Evolutionary conservation across 352 stramenopile species (phyloP), one percentile per base, ranked within the genome.

Genomic region (Globisporangium mamillatum): DNA sequence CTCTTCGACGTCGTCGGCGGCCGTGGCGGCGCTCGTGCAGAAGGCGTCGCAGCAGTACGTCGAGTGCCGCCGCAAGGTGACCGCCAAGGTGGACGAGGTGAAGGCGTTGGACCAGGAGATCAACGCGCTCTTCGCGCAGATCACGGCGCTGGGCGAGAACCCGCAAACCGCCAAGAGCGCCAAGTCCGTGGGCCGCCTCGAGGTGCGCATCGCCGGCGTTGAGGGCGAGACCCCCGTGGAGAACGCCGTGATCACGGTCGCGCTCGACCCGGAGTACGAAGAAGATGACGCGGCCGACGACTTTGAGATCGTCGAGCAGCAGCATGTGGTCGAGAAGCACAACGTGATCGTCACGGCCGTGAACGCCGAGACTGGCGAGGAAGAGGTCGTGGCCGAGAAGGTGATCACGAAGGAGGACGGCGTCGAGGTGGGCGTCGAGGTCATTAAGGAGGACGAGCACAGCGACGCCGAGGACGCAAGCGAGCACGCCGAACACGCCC

Each of bases 21-120:
- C 79, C 56, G 82, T 86, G 64, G 76, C 82, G n/a, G 76, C 79
- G 69, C 81, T 90, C 72, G 75, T 91, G 67, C 82, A 95, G 72
- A 83, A 89, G 55, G 79, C 83, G 54, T 94, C 86, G 52, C 82
- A 92, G 72, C 78, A 94, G 67, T 95, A 95, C 73, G 74, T 95
- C 61, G 78, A 89, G 65, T 92, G 88, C 71, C 86, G 87, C 60
- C 88, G 88, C 64, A 86, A 78, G 55, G 82, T 95, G 27, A 88
- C 87, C 46, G 76, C 81, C 68, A 93, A 94, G 75, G 80, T 90
- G 60, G 87, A 95, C 36, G 78, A 92, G 67, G 79, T 92, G 60
- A 91, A 92, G 73, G 66, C 73, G 29, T 72, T 94, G 29, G 86
- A 95, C 60, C 74, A 77, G 65, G 75, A 93, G 76, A 92, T 95